These are phyloP conservation scores for Pseudonitzschia delicatissima DNA, from an alignment of 108 stramenopile genomes.

Conservation along the genomic window DNA sequence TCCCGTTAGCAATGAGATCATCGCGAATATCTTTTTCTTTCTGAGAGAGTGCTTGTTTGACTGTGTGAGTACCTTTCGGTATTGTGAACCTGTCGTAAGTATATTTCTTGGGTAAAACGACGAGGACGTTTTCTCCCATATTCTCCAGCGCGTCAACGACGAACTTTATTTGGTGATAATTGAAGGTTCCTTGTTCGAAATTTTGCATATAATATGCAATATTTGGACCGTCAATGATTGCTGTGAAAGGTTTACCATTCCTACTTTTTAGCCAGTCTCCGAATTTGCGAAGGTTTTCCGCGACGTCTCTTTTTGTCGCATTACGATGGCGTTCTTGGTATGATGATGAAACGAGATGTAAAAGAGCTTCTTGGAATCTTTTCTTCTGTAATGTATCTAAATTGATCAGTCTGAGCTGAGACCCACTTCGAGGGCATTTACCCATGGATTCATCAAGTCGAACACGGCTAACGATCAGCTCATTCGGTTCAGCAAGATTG, in stretches of 20 bases:
- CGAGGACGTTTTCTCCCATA: constrained; percentile 73
- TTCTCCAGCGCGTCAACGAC: constrained; percentile 68
- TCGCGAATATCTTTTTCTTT: constrained; percentile 36
- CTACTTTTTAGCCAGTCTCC: constrained; percentile 62
- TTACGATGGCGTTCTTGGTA: constrained; percentile 41
- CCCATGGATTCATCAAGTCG: constrained; percentile 53
- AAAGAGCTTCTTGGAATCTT: constrained; percentile 48
- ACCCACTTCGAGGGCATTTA: constrained; percentile 56
- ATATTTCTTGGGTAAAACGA: constrained; percentile 33
- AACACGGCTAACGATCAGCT: constrained; percentile 60
- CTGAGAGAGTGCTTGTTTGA: constrained; percentile 33
- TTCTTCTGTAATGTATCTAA: constrained; percentile 58
- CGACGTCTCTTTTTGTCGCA: constrained; percentile 18
- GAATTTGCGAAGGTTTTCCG: constrained; percentile 52
- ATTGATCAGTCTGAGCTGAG: constrained; percentile 60
- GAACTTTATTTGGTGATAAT: constrained; percentile 61
- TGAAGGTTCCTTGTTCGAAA: constrained; percentile 67
- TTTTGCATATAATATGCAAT: constrained; percentile 83
- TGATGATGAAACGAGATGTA: constrained; percentile 39
- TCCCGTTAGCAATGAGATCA: constrained; percentile 28
- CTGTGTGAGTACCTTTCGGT: constrained; percentile 18
- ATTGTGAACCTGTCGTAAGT: constrained; percentile 21
- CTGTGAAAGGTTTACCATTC: constrained; percentile 76
- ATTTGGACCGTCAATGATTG: constrained; percentile 82
- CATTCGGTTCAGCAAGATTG: constrained; percentile 44